Base-by-base conservation (phyloP, 306 rosid species). In the Vigna unguiculata region DNA sequence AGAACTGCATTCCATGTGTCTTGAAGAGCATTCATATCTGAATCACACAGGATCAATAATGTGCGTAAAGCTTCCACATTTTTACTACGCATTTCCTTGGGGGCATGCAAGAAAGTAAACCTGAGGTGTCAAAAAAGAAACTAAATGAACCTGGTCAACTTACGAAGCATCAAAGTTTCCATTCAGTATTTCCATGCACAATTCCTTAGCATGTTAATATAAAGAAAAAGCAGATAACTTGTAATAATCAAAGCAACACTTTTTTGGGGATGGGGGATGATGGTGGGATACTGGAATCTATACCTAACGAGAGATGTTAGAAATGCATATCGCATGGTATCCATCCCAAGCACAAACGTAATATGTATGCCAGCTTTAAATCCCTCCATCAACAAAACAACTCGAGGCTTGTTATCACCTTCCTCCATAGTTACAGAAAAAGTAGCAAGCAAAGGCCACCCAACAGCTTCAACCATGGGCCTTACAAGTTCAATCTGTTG, bases 381-480 rank as follows among this genome's bases (percentile, higher is more conserved):
- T 45, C 99, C 99, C 86, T 96, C 99, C 99, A 96, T 96, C 75
- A 96, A 90, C 63, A 89, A 90, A 86, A 90, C 83, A 60, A 96
- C 96, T 82, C 97, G 91, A 4, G 96, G 88, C 84, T 93, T 96
- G 81, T 96, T 93, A 47, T 96, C 99, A 73, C 98, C 97, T 83
- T 93, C 99, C 82, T 96, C 99, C 99, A 96, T 91, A 46, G 99
- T 93, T 71, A 96, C 99, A 46, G 99, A 96, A 78, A 93, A 96
- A 24, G 99, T 96, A 76, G 96, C 99, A 76, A 96, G 99, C 84
- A 96, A 85, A 60, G 99, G 98, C 99, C 99, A 96, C 38, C 99
- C 99, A 63, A 96, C 99, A 55, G 98, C 99, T 78, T 96, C 99
- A 78, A 96, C 99, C 99, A 96, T 96, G 73, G 99, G 99, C 90